Percentiles rank a stretch among this genome's conserved stretches.
phyloP scores from a whole-genome alignment of 371 early-diverging fungal genomes.

The Mucor irregularis region DNA sequence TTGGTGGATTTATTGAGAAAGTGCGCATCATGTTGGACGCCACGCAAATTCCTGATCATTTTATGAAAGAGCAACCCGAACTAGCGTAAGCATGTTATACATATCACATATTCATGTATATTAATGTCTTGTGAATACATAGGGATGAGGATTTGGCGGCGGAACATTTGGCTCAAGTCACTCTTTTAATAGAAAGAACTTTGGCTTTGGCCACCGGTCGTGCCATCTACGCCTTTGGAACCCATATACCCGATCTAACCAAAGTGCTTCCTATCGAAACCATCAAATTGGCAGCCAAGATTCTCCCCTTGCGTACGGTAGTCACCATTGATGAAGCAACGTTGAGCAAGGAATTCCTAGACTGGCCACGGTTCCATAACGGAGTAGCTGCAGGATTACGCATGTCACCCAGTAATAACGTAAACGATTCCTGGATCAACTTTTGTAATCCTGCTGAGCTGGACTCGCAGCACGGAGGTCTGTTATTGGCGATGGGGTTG shows the following conservation, averaged over 20 bases:
- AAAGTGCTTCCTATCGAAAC: constrained; percentile 58
- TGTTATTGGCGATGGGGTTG: constrained; percentile 80
- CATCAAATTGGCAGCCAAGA: constrained; percentile 58
- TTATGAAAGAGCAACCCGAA: constrained; percentile 33
- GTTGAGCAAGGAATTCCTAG: constrained; percentile 44
- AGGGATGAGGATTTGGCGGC: constrained; percentile 52
- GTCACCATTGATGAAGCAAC: constrained; percentile 52
- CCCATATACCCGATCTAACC: constrained; percentile 53
- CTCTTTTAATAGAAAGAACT: constrained; percentile 57
- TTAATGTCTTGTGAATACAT: background rate
- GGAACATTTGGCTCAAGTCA: constrained; percentile 54
- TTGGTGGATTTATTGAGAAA: constrained; percentile 66
- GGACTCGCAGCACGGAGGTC: constrained; percentile 73
- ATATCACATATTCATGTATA: background rate
- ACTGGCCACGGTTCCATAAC: constrained; percentile 88
- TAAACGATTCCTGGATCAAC: constrained; percentile 79
- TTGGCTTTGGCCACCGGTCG: constrained; percentile 71
- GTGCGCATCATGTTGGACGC: constrained; percentile 59
- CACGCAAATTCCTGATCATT: constrained; percentile 41
- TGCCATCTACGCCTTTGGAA: constrained; percentile 67
- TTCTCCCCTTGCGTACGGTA: constrained; percentile 61
- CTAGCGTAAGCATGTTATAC: constrained; percentile 26
- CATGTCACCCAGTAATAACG: constrained; percentile 57
- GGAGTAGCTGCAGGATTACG: constrained; percentile 83
- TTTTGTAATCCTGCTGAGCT: constrained; percentile 63